Percentiles rank a stretch among this genome's conserved stretches.
Evolutionary conservation across 176 grass and related monocot species (phyloP).

Genomic region (Rhynchospora breviuscula): DNA sequence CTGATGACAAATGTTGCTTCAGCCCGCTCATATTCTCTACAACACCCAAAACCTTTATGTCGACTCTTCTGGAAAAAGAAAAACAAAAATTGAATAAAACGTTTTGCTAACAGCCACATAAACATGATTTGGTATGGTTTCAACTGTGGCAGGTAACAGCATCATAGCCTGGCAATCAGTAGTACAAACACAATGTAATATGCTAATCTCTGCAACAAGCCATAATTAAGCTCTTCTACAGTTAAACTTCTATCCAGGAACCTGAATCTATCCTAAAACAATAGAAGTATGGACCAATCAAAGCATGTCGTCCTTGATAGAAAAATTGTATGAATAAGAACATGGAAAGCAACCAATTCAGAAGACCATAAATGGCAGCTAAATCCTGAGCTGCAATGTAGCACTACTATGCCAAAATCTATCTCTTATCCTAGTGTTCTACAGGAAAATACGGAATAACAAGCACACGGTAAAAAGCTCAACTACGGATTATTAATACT

Average conservation of each 20-base stretch:
- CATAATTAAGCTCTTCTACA: background rate
- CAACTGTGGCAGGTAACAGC: background rate
- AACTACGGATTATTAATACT: no score
- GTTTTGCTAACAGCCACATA: background rate
- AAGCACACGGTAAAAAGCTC: no score
- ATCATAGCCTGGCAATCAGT: background rate
- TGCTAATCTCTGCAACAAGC: background rate
- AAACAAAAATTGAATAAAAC: background rate
- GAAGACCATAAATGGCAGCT: background rate
- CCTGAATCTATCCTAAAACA: background rate
- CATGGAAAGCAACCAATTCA: background rate
- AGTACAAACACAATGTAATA: background rate
- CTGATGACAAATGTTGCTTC: constrained; percentile 41
- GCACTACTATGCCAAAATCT: background rate
- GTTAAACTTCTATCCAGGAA: no score
- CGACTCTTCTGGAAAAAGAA: constrained; percentile 35
- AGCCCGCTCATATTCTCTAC: constrained; percentile 84
- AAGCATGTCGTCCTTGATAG: background rate
- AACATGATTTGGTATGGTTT: background rate
- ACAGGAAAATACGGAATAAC: background rate
- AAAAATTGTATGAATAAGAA: background rate
- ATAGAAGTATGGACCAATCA: background rate
- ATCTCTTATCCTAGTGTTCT: background rate
- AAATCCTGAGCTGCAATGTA: background rate
- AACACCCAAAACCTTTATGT: constrained; percentile 48